These are phyloP conservation scores for Nicotiana benthamiana DNA, from an alignment of 257 asterid genomes.

Conservation along the genomic window DNA sequence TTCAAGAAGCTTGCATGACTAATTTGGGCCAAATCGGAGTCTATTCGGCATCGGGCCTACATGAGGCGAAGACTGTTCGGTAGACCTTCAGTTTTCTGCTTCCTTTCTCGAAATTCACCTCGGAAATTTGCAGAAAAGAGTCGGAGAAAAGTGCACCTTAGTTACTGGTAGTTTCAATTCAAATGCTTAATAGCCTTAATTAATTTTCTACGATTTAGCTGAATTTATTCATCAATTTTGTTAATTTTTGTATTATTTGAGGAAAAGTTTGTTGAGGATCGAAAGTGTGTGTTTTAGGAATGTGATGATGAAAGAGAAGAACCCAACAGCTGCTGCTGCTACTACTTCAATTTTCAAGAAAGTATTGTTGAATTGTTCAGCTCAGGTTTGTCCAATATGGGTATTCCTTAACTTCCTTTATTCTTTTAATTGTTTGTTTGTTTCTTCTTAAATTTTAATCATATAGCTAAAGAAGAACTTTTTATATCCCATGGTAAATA, in stretches of 20 bases:
- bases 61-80: neutral
- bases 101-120: neutral
- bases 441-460: neutral
- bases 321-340: conserved; percentile 36
- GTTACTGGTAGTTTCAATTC: neutral
- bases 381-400: conserved; percentile 52
- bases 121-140: neutral
- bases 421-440: neutral
- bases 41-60: neutral
- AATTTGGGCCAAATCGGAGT: neutral
- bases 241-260: neutral
- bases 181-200: neutral
- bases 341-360: conserved; percentile 53
- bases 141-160: too few relatives aligned
- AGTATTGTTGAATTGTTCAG: conserved; percentile 57
- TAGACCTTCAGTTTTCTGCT: neutral
- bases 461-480: neutral
- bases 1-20: too few relatives aligned
- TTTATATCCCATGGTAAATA: neutral
- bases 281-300: conserved; percentile 1
- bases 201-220: neutral
- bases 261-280: neutral
- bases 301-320: conserved; percentile 75
- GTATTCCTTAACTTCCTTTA: neutral
- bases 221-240: neutral